A percentile compares a stretch with the other conserved stretches of the same genome.
phyloP scores from a whole-genome alignment of 164 flowering plant species.

The Hamamelis virginiana region DNA sequence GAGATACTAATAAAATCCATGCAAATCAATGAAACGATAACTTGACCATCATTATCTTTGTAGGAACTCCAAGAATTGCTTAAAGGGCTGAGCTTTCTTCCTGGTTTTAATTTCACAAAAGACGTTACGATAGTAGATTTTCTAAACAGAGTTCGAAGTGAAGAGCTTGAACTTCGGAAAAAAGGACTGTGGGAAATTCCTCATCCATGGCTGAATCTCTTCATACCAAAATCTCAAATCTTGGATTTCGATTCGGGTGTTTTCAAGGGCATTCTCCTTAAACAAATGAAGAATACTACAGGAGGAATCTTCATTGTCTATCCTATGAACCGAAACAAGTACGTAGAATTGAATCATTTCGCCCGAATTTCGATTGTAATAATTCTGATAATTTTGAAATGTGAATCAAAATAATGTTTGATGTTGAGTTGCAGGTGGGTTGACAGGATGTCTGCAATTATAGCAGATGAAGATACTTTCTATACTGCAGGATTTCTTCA shows the following conservation, averaged over 20 bases:
- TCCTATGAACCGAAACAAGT: slow-evolving; percentile 20
- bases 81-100: slow-evolving; percentile 25
- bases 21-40: too few species aligned
- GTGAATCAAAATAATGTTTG: too few species aligned
- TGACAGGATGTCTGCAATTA: slow-evolving; percentile 24
- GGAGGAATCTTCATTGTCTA: slow-evolving; percentile 10
- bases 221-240: slow-evolving; percentile 38
- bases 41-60: too few species aligned
- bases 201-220: slow-evolving; percentile 52
- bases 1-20: too few species aligned
- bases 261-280: slow-evolving; percentile 10
- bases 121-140: slow-evolving; percentile 40
- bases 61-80: slow-evolving; percentile 29
- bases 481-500: slow-evolving; percentile 19
- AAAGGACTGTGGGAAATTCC: slow-evolving; percentile 46
- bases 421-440: slow-evolving; percentile 28
- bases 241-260: slow-evolving; percentile 19
- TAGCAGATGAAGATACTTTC: slow-evolving; percentile 32
- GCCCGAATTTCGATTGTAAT: too few species aligned
- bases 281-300: neutral
- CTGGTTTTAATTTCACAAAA: slow-evolving; percentile 17
- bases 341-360: too few species aligned
- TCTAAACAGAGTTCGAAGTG: slow-evolving; percentile 36
- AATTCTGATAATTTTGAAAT: too few species aligned
- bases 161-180: slow-evolving; percentile 27